These are phyloP conservation scores for Clarireedia paspali DNA, from an alignment of 2,329 filamentous ascomycete species.

Conservation along the genomic window DNA sequence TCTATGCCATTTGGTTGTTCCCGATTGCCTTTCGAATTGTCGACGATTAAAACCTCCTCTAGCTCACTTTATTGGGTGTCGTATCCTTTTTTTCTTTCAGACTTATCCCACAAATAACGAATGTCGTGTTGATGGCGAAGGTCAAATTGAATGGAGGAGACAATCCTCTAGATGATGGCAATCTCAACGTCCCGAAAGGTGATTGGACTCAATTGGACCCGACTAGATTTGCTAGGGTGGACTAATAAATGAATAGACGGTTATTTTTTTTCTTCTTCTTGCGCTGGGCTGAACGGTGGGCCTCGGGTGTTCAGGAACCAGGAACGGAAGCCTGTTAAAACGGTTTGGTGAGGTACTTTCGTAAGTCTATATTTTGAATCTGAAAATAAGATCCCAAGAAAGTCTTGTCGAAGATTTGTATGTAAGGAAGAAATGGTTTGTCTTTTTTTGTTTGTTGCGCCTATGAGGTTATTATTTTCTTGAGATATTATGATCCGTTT, in stretches of 20 bases:
- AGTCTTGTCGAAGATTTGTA: too few relatives aligned
- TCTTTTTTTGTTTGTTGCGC: too few relatives aligned
- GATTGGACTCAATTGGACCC: background rate
- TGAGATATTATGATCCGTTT: too few relatives aligned
- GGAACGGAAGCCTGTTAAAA: slow-evolving; percentile 1
- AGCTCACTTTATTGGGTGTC: background rate
- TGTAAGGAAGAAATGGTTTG: too few relatives aligned
- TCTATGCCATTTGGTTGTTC: slow-evolving; percentile 15
- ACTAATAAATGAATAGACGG: slow-evolving; percentile 1
- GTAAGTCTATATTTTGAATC: background rate
- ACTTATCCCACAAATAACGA: background rate
- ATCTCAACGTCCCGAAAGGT: background rate
- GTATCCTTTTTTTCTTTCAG: too few relatives aligned
- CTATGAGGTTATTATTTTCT: too few relatives aligned
- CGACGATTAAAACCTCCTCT: background rate
- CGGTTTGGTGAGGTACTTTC: background rate
- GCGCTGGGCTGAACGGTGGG: background rate
- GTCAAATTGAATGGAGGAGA: background rate
- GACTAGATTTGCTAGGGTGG: background rate
- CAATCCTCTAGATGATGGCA: background rate
- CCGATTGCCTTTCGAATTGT: slow-evolving; percentile 11
- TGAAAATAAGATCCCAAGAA: too few relatives aligned
- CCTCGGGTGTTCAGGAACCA: slow-evolving; percentile 4
- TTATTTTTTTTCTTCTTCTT: background rate
- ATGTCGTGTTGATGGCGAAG: slow-evolving; percentile 1